Conservation (phyloP, 176 grass and related monocot species). For the Calamus simplicifolius region DNA sequence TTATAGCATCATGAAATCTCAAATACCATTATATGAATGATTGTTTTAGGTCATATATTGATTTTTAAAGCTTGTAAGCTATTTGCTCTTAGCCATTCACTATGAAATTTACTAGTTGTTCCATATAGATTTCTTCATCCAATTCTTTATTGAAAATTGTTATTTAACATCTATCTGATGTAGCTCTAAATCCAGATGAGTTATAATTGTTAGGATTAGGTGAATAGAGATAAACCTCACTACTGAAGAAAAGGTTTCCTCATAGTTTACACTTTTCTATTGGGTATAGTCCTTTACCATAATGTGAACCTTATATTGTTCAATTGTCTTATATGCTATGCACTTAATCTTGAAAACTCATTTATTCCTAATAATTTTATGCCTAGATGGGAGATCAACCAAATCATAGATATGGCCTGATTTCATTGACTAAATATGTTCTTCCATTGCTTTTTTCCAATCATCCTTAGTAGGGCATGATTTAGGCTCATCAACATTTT, state of each 20-base stretch:
- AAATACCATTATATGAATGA: not conserved
- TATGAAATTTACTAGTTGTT: not conserved
- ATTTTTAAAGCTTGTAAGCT: not conserved
- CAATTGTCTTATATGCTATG: not conserved
- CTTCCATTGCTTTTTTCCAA: not conserved
- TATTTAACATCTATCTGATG: not conserved
- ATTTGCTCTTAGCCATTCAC: not conserved
- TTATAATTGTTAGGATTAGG: not conserved
- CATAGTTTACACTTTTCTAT: not conserved
- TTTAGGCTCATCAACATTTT: not conserved
- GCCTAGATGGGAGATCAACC: not conserved
- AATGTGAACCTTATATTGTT: not conserved
- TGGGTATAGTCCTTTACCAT: not conserved
- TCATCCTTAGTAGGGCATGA: not conserved
- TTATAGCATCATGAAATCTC: not conserved
- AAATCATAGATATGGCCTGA: not conserved
- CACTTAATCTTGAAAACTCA: not conserved
- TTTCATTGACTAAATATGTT: not conserved
- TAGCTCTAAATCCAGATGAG: not conserved
- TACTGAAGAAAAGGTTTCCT: not conserved
- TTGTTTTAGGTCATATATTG: not conserved
- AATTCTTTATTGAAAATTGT: not conserved
- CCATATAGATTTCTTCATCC: not conserved
- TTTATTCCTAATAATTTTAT: not conserved
- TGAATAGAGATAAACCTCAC: not conserved